Conservation (phyloP, 371 early-diverging fungal species). For the Capillidium heterosporum region DNA sequence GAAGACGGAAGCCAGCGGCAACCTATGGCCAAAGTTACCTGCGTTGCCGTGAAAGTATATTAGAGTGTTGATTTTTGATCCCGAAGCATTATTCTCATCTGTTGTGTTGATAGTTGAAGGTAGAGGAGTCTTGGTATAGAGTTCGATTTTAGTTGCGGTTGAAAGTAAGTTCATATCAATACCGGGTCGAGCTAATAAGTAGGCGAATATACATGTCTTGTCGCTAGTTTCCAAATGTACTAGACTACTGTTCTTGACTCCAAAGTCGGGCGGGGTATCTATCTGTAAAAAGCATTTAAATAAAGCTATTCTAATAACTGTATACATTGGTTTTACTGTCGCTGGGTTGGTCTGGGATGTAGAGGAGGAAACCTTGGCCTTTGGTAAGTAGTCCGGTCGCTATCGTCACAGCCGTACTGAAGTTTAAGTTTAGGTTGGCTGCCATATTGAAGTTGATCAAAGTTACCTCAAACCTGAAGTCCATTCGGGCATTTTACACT, state of each 20-base stretch:
- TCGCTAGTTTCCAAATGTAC: constrained; percentile 55
- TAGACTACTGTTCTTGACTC: constrained; percentile 44
- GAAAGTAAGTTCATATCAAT: not conserved
- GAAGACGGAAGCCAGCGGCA: constrained; percentile 67
- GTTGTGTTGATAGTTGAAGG: constrained; percentile 12
- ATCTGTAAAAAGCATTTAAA: constrained; percentile 21
- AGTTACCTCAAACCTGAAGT: constrained; percentile 1
- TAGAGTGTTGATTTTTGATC: constrained; percentile 45
- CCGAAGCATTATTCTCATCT: constrained; percentile 26
- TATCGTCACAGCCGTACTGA: not conserved
- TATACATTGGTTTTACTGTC: not conserved
- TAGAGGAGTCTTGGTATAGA: not conserved
- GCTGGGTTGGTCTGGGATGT: constrained; percentile 2
- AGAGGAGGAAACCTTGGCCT: constrained; percentile 4
- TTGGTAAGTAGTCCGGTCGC: not conserved
- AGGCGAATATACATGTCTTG: constrained; percentile 55
- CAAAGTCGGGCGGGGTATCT: constrained; percentile 47
- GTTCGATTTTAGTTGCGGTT: too few relatives aligned
- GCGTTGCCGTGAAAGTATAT: constrained; percentile 83
- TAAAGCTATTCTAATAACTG: not conserved
- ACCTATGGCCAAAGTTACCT: constrained; percentile 84
- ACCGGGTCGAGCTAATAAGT: constrained; percentile 28
- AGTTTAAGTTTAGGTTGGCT: not conserved
- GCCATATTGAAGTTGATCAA: not conserved
- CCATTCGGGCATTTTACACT: constrained; percentile 2